Evolutionary conservation across 169 alveolate genomes (phyloP).

Genomic region (Cryptosporidium baileyi): DNA sequence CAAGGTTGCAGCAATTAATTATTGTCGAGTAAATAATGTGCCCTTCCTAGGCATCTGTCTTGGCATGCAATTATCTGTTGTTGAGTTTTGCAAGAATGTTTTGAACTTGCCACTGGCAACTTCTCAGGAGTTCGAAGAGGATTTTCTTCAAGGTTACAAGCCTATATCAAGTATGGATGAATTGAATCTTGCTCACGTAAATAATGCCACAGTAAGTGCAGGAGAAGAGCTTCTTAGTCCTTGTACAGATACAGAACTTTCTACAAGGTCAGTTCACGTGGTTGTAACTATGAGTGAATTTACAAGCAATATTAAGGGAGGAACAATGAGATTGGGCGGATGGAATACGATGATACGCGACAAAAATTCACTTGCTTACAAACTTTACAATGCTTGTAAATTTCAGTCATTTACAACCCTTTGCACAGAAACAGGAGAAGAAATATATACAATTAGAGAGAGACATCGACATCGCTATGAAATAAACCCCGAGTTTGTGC

Average conservation of each 20-base stretch:
- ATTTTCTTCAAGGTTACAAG: not conserved
- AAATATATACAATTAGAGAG: slow-evolving; percentile 83
- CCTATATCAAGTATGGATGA: slow-evolving; percentile 64
- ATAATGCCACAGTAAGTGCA: slow-evolving; percentile 4
- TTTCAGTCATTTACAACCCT: slow-evolving; percentile 57
- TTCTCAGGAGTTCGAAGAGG: slow-evolving; percentile 81
- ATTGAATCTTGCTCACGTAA: not conserved
- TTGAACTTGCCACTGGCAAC: slow-evolving; percentile 76
- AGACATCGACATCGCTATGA: slow-evolving; percentile 95
- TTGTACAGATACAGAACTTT: not conserved
- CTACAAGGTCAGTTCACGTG: slow-evolving; percentile 50
- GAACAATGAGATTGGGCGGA: slow-evolving; percentile 94
- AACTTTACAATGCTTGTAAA: slow-evolving; percentile 76
- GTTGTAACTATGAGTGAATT: slow-evolving; percentile 77
- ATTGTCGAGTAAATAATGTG: slow-evolving; percentile 85
- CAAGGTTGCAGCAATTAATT: slow-evolving; percentile 84
- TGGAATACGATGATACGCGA: slow-evolving; percentile 85
- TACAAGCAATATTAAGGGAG: slow-evolving; percentile 80
- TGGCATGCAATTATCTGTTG: slow-evolving; percentile 93
- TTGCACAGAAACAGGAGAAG: slow-evolving; percentile 73
- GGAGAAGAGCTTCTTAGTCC: slow-evolving; percentile 47
- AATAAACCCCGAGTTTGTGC: slow-evolving; percentile 87
- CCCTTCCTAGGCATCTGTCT: slow-evolving; percentile 93
- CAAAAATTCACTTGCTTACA: slow-evolving; percentile 86
- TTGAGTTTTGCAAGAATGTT: slow-evolving; percentile 81